Percentiles rank a stretch among this genome's conserved stretches.
phyloP scores from a whole-genome alignment of 441 rosid genomes.

The Arabidopsis hybrid region DNA sequence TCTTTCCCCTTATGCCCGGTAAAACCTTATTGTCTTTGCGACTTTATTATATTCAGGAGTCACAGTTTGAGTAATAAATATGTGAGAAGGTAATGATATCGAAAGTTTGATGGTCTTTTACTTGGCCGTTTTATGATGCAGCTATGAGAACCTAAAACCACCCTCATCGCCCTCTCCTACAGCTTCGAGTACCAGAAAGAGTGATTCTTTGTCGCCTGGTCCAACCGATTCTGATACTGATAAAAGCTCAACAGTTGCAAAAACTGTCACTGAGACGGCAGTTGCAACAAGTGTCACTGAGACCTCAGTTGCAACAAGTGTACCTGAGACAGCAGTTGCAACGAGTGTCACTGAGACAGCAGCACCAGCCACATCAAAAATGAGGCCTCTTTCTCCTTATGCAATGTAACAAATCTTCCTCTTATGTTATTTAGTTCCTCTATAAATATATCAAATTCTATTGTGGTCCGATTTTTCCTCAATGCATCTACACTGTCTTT shows the following conservation, averaged over 20 bases:
- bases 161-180: conserved; percentile 46
- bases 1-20: conserved; percentile 52
- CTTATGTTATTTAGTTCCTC: neutral
- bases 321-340: conserved; percentile 38
- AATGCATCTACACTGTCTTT: conserved; percentile 43
- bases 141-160: conserved; percentile 67
- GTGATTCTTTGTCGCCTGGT: conserved; percentile 41
- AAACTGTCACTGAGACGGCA: conserved; percentile 37
- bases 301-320: neutral
- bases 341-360: conserved; percentile 17
- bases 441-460: neutral
- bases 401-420: conserved; percentile 49
- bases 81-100: neutral
- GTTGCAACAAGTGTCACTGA: conserved; percentile 21
- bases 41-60: neutral
- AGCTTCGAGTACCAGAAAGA: conserved; percentile 33
- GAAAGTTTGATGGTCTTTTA: conserved; percentile 6
- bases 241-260: conserved; percentile 29
- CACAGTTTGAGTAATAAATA: conserved; percentile 1
- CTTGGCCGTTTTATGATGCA: conserved; percentile 36
- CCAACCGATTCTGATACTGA: conserved; percentile 41
- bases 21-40: conserved; percentile 9
- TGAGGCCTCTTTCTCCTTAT: conserved; percentile 76
- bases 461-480: conserved; percentile 10
- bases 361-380: conserved; percentile 44